Evolutionary conservation across 1,284 basidiomycete genomes (phyloP), one percentile per base, ranked within the genome.

Genomic region (Boletellus sp.): DNA sequence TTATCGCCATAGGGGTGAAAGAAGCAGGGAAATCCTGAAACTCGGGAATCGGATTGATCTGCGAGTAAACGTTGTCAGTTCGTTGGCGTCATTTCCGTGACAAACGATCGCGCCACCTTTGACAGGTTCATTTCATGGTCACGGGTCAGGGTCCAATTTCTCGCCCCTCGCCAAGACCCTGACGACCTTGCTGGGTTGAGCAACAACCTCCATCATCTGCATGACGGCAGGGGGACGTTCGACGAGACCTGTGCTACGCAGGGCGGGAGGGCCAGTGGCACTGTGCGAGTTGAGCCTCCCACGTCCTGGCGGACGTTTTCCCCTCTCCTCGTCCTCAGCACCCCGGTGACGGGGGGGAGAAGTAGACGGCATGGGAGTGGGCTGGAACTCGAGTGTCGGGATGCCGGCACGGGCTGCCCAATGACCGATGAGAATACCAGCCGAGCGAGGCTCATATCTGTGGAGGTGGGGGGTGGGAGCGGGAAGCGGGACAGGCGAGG

Each of bases 111-210:
- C 27, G 11, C 23, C 13, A 61, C 60, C 61, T 58, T 57, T 46
- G 41, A 36, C 23, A 21, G 7, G 13, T n/a, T 23, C 26, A 26
- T 30, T 22, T 30, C 16, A 37, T 1, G 21, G 5, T 60, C 52
- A 66, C 3, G 66, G 50, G 34, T 66, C 63, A 19, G 63, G 66
- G 34, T 90, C 86, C 49, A 90, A 69, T 66, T 88, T 88, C 72
- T 90, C 87, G 29, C 87, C 87, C 13, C 87, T 76, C 5, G 87
- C 84, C 45, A 90, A 77, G 17, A 90, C 82, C 19, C 86, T 73
- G 23, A 89, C 80, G 54, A 83, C 81, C 51, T 80, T 82, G 66
- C 73, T 83, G 3, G 80, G 80, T 54, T 86, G 82, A 30, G 80
- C 73, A 22, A 85, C 76, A 60, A 78, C 77, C 53, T 83, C 82